Base-by-base conservation (phyloP, 2,329 filamentous ascomycete genomes). In the Talaromyces pinophilus region DNA sequence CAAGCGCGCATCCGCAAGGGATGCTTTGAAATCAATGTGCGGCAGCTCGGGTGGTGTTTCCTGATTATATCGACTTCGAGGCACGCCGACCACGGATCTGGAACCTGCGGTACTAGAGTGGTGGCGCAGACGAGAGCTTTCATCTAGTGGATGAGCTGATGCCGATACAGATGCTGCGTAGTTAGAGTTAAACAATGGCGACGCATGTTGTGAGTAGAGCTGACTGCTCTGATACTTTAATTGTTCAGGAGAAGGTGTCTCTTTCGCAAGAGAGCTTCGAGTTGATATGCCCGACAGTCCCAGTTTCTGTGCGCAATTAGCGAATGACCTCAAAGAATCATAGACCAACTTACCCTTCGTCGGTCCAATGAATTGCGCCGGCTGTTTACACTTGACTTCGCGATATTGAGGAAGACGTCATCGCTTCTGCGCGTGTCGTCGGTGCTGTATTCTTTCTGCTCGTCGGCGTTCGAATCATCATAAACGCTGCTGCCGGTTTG, bases 341-440 rank as follows among this genome's bases (percentile, higher is more conserved):
- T 19, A 63, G 22, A 19, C 44, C 42, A 28, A 74, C 77, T 79
- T 70, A 80, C 78, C 65, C 77, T 72, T 71, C 77, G 74, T 44
- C 78, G 74, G 64, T 79, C 78, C n/a, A 77, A 75, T 55, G 78
- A 79, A 61, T 77, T 75, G 59, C 77, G 77, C 67, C 76, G 77
- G 48, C 64, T 71, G 6, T 33, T 60, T 54, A 77, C 78, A 62
- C 80, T 79, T 5, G 77, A 74, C 68, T 77, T 77, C 11, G 81
- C 81, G 66, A 82, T 82, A 67, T 82, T 82, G 63, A 82, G 70
- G 68, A 82, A 82, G 33, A 82, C 70, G 72, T 82, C 81, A 62
- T 82, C 80, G 67, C 77, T 80, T 67, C 77, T 78, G 52, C 74
- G 74, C 44, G 71, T 67, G 50, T 82, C 79, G 44, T 81, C 78